Conservation (phyloP, 306 rosid species). For the Lathyrus tuberosus region DNA sequence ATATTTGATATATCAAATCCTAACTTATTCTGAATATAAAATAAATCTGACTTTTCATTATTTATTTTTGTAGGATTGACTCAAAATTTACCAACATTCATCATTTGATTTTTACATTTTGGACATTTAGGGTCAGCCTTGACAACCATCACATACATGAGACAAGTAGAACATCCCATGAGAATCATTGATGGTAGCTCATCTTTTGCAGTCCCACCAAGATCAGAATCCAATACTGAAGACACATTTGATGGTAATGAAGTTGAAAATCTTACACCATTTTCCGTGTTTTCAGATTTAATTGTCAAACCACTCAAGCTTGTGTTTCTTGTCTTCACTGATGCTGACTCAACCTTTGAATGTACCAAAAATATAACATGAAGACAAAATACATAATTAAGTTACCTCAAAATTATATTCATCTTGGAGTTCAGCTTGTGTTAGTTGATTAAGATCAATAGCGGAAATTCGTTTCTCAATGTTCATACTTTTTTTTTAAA, state of each 20-base stretch:
- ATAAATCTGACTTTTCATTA: background rate
- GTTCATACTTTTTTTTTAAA: too few species aligned
- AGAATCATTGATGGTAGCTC: constrained; percentile 10
- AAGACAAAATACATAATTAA: background rate
- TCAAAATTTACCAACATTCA: constrained; percentile 27
- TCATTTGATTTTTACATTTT: constrained; percentile 9
- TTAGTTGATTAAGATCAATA: background rate
- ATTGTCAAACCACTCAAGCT: background rate
- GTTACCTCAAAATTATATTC: background rate
- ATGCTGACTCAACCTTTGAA: constrained; percentile 13
- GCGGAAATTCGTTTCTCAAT: too few species aligned
- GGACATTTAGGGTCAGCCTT: constrained; percentile 37
- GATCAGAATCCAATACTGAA: background rate
- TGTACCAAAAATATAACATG: background rate
- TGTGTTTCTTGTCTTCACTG: background rate
- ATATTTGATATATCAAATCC: too few species aligned
- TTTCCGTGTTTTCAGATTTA: background rate
- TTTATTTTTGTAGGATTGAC: background rate
- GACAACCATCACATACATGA: constrained; percentile 41
- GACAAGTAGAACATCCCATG: constrained; percentile 42
- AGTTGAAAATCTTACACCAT: background rate
- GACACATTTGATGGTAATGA: background rate
- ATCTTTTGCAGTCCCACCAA: background rate
- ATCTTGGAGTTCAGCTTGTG: background rate
- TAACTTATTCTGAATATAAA: background rate